These are phyloP conservation scores for Canavalia ensiformis DNA, from an alignment of 306 rosid species.

Conservation along the genomic window DNA sequence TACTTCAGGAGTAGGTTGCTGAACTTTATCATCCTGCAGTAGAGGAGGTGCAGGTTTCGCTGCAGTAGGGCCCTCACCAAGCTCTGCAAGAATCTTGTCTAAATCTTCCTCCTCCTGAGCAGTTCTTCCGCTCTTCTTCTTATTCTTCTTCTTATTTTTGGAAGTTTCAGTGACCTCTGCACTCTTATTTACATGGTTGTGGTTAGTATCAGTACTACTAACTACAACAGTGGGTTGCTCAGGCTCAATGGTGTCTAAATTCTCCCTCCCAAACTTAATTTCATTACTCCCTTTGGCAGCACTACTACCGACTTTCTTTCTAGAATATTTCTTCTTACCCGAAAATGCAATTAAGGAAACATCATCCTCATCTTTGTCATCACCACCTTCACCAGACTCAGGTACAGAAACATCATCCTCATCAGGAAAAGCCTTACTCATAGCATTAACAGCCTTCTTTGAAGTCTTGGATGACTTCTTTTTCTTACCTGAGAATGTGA, in stretches of 20 bases:
- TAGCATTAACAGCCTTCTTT: slow-evolving; percentile 64
- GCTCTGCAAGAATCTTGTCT: slow-evolving; percentile 94
- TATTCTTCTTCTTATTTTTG: slow-evolving; percentile 91
- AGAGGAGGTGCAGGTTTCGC: slow-evolving; percentile 59
- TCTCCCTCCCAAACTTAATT: slow-evolving; percentile 52
- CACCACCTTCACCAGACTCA: slow-evolving; percentile 55
- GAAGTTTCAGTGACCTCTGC: slow-evolving; percentile 72
- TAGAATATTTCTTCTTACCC: slow-evolving; percentile 91
- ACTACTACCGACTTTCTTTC: slow-evolving; percentile 66
- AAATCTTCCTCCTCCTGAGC: slow-evolving; percentile 98
- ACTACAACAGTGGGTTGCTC: slow-evolving; percentile 55
- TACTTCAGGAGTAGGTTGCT: slow-evolving; percentile 60
- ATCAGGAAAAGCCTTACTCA: slow-evolving; percentile 53
- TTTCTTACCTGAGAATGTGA: slow-evolving; percentile 85
- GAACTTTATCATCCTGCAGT: slow-evolving; percentile 62
- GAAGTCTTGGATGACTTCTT: slow-evolving; percentile 80
- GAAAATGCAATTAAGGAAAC: slow-evolving; percentile 65
- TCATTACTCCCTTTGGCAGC: slow-evolving; percentile 58
- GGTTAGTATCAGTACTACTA: slow-evolving; percentile 50
- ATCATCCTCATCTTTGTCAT: slow-evolving; percentile 61
- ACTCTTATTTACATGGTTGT: slow-evolving; percentile 55
- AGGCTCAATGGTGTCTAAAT: slow-evolving; percentile 52
- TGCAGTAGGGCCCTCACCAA: slow-evolving; percentile 67
- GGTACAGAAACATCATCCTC: slow-evolving; percentile 63
- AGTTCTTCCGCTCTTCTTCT: slow-evolving; percentile 94